Evolutionary conservation across 768 basidiomycete species (phyloP), one percentile per base, ranked within the genome.

Genomic region (Lactarius psammicola): DNA sequence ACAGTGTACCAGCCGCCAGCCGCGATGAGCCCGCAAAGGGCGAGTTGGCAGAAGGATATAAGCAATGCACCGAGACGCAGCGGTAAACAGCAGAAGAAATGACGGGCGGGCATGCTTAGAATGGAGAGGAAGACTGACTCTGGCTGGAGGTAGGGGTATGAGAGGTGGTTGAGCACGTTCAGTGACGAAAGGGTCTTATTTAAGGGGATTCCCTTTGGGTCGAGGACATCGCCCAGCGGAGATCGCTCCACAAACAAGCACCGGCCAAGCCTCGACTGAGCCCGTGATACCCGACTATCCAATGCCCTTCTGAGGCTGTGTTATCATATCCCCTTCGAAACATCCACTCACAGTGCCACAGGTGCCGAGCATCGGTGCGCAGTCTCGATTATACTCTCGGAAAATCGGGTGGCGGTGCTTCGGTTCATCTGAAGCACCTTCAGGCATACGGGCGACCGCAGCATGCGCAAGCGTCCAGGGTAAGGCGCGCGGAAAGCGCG

Each of bases 1-100:
- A 70, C 9, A 10, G 59, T 23, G 33, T 59, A 56, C 64, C 68
- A 66, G 26, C 34, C 8, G 0, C 15, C 62, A 7, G 53, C 68
- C 8, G 69, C 68, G 17, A 69, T 13, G n/a, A 70, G 34, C 28
- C 58, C 64, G 5, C 6, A 17, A 8, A 63, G 2, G 56, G 55
- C 10, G 15, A 66, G 36, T 63, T 70, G 69, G 53, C 13, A 6
- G 26, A 59, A 9, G 42, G 68, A 65, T 46, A 70, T 66, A 26
- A 70, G 60, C 2, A 69, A 40, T 31, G 68, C 64, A 10, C 69
- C 69, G n/a, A 70, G 59, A 38, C 69, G 64, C 51, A 70, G 26
- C 51, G 69, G 69, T 20, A 70, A 20, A 36, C 69, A 69, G 42
- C 64, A 69, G 38, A 62, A 57, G 44, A 68, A 70, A 56, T 68